Evolutionary conservation across 129 eudicot genomes (phyloP).

Genomic region (Chrysanthemum lavandulifolium): DNA sequence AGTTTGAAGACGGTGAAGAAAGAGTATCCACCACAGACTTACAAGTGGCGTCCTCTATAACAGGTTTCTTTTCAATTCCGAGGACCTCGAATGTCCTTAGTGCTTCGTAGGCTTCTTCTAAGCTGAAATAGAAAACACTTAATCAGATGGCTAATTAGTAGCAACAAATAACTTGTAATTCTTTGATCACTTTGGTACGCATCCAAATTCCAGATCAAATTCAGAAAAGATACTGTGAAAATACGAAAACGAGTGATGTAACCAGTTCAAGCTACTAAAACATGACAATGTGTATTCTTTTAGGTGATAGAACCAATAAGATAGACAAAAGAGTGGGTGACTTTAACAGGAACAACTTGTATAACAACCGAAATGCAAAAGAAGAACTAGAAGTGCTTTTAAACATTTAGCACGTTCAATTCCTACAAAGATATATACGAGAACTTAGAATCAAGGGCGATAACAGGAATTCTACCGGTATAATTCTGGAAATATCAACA

Average conservation of each 20-base stretch:
- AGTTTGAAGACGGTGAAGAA: constrained; percentile 49
- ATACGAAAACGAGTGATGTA: background rate
- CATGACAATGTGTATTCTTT: background rate
- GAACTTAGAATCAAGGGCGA: too few relatives aligned
- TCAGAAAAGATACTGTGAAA: background rate
- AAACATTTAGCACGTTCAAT: too few relatives aligned
- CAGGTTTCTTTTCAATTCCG: constrained; percentile 53
- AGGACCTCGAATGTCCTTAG: constrained; percentile 69
- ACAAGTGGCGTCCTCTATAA: constrained; percentile 50
- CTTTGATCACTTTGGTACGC: background rate
- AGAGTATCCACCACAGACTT: constrained; percentile 50
- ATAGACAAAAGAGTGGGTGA: background rate
- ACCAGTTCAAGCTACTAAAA: background rate
- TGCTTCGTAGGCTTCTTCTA: constrained; percentile 85
- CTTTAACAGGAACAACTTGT: constrained; percentile 6
- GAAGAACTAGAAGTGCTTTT: background rate
- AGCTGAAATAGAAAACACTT: constrained; percentile 40
- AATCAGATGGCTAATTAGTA: constrained; percentile 23
- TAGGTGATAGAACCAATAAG: constrained; percentile 6
- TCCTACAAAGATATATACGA: too few relatives aligned
- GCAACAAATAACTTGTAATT: background rate
- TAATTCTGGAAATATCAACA: too few relatives aligned
- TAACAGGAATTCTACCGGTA: too few relatives aligned
- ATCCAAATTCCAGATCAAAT: background rate
- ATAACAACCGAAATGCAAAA: constrained; percentile 4